Evolutionary conservation across 2,329 filamentous ascomycete species (phyloP).

Genomic region (Claviceps monticola): DNA sequence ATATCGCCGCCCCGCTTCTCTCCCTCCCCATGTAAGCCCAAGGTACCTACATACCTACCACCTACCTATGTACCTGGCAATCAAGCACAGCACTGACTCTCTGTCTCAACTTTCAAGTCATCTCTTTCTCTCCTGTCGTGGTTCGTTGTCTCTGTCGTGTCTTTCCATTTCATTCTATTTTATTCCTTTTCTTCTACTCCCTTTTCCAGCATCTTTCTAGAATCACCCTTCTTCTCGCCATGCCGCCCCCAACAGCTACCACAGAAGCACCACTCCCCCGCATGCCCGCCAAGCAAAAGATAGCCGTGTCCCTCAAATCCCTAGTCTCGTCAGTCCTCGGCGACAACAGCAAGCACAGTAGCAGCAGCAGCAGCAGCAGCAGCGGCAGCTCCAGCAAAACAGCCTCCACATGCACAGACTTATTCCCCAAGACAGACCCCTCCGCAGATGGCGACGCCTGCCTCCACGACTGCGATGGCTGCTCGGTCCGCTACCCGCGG

Average conservation of each 20-base stretch:
- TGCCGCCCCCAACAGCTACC: background rate
- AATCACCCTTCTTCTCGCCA: background rate
- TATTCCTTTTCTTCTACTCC: background rate
- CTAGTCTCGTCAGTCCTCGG: conserved; percentile 18
- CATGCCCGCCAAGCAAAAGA: conserved; percentile 23
- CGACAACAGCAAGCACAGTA: conserved; percentile 12
- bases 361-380: conserved; percentile 1
- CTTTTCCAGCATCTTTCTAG: background rate
- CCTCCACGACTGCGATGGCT: conserved; percentile 71
- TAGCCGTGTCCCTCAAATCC: conserved; percentile 26
- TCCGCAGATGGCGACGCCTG: conserved; percentile 78
- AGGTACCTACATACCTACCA: too few species aligned
- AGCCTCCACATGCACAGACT: conserved; percentile 21
- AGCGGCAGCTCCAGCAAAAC: background rate
- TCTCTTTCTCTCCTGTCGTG: too few species aligned
- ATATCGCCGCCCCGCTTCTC: too few species aligned
- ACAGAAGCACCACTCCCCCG: background rate
- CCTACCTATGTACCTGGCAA: too few species aligned
- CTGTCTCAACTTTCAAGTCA: too few species aligned
- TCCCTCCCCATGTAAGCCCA: too few species aligned
- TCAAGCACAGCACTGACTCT: too few species aligned
- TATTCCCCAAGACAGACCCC: conserved; percentile 68
- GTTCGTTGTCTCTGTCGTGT: background rate
- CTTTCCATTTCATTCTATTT: background rate
- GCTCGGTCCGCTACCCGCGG: conserved; percentile 63